Percentiles rank a stretch among this genome's conserved stretches.
Conservation (phyloP, 495 filamentous ascomycete genomes). For the Sordaria brevicollis region DNA sequence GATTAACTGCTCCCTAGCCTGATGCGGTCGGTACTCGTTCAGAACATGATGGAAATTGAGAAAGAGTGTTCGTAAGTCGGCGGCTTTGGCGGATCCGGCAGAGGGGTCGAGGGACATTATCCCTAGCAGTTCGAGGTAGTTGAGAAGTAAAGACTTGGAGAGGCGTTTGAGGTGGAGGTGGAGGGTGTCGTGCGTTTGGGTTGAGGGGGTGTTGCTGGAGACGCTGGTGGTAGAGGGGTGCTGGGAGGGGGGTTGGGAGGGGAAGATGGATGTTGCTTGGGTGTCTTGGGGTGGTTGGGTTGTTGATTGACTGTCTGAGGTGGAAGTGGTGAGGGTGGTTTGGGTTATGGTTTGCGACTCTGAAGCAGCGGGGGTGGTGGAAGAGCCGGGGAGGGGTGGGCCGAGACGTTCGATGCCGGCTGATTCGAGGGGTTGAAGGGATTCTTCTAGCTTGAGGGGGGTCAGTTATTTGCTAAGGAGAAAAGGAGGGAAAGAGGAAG, state of each 20-base stretch:
- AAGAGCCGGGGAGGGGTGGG: conserved; percentile 15
- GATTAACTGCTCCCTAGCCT: conserved; percentile 84
- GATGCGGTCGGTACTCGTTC: conserved; percentile 93
- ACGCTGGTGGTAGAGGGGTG: background rate
- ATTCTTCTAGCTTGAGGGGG: conserved; percentile 42
- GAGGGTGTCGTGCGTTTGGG: background rate
- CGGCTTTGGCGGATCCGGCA: conserved; percentile 50
- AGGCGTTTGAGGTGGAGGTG: conserved; percentile 62
- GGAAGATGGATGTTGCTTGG: background rate
- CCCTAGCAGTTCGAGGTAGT: conserved; percentile 73
- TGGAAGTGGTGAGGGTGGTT: conserved; percentile 43
- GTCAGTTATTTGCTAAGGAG: background rate
- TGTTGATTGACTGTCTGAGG: conserved; percentile 38
- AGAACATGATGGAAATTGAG: conserved; percentile 84
- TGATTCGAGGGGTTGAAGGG: conserved; percentile 55
- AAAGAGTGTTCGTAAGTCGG: conserved; percentile 66
- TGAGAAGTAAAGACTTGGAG: conserved; percentile 71
- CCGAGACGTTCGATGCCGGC: conserved; percentile 63
- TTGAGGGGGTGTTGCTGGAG: background rate
- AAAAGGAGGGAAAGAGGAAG: background rate
- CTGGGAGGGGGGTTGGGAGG: background rate
- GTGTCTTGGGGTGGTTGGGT: background rate
- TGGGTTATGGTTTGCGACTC: conserved; percentile 14
- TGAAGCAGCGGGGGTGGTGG: background rate
- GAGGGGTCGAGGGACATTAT: conserved; percentile 55